Conservation (phyloP, 2,329 filamentous ascomycete genomes). For the Penicillium fuscoglaucum region DNA sequence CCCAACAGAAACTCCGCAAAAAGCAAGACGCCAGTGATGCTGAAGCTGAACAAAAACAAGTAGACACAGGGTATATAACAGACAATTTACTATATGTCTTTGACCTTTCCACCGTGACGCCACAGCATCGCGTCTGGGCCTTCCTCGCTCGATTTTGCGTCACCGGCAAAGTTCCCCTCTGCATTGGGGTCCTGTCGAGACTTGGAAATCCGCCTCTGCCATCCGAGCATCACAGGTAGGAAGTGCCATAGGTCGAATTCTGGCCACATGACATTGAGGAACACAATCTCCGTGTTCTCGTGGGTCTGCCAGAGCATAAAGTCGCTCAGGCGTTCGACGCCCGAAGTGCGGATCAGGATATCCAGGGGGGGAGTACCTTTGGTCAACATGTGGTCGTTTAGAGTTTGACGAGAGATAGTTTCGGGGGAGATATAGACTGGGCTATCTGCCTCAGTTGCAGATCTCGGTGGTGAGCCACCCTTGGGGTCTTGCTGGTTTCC, state of each 20-base stretch:
- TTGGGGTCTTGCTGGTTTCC: conserved; percentile 36
- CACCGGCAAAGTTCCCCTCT: conserved; percentile 60
- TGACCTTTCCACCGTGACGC: conserved; percentile 30
- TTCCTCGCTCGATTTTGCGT: conserved; percentile 32
- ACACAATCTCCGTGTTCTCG: conserved; percentile 87
- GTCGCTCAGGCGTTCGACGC: conserved; percentile 88
- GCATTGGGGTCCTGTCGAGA: conserved; percentile 62
- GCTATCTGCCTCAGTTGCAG: conserved; percentile 26
- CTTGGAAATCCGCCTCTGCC: conserved; percentile 69
- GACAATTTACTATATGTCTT: conserved; percentile 28
- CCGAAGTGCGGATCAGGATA: conserved; percentile 86
- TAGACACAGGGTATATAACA: conserved; percentile 12
- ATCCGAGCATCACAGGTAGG: conserved; percentile 86
- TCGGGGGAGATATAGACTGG: conserved; percentile 71
- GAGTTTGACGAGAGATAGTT: conserved; percentile 76
- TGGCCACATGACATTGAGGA: conserved; percentile 89
- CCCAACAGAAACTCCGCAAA: conserved; percentile 12
- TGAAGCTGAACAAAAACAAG: conserved; percentile 20
- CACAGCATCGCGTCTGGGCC: conserved; percentile 24
- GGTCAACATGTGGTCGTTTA: conserved; percentile 87
- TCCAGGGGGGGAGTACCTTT: conserved; percentile 82
- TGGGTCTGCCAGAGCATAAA: conserved; percentile 99
- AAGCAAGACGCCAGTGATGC: conserved; percentile 21
- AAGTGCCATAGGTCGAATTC: conserved; percentile 95
- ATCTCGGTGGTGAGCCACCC: conserved; percentile 35